These are phyloP conservation scores for Prorocentrum cordatum DNA, from an alignment of 169 alveolate genomes.

Conservation along the genomic window DNA sequence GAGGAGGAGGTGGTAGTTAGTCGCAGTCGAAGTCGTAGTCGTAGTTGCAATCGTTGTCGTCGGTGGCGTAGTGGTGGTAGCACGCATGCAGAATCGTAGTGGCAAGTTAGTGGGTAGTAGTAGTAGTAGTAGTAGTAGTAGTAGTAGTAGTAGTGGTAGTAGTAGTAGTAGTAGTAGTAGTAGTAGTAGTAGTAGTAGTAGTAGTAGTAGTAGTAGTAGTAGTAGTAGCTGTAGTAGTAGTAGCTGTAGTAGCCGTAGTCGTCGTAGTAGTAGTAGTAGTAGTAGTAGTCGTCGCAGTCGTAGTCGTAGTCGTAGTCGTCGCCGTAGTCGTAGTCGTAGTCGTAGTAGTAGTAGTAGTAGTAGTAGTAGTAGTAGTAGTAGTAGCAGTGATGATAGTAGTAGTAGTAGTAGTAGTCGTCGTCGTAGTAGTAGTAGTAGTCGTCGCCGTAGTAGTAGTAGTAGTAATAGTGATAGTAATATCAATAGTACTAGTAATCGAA, in stretches of 20 bases:
- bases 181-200: background rate
- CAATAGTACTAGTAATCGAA: too few relatives aligned
- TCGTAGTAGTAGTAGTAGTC: too few relatives aligned
- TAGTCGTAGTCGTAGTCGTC: background rate
- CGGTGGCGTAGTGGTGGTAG: too few relatives aligned
- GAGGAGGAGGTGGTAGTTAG: too few relatives aligned
- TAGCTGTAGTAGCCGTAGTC: background rate
- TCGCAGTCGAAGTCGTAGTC: too few relatives aligned
- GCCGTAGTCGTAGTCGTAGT: background rate
- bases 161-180: background rate
- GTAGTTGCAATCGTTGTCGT: too few relatives aligned
- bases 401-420: too few relatives aligned
- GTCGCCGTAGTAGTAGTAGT: too few relatives aligned
- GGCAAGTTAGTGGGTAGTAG: background rate
- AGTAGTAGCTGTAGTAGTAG: background rate
- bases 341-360: background rate
- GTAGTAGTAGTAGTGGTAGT: background rate
- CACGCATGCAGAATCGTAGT: too few relatives aligned
- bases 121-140: background rate
- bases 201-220: background rate
- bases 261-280: background rate
- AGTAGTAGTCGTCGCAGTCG: background rate
- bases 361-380: background rate
- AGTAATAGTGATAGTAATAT: too few relatives aligned
- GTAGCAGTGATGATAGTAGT: too few relatives aligned